These are phyloP conservation scores for Botrytis elliptica DNA, from an alignment of 2,329 filamentous ascomycete genomes.

Conservation along the genomic window DNA sequence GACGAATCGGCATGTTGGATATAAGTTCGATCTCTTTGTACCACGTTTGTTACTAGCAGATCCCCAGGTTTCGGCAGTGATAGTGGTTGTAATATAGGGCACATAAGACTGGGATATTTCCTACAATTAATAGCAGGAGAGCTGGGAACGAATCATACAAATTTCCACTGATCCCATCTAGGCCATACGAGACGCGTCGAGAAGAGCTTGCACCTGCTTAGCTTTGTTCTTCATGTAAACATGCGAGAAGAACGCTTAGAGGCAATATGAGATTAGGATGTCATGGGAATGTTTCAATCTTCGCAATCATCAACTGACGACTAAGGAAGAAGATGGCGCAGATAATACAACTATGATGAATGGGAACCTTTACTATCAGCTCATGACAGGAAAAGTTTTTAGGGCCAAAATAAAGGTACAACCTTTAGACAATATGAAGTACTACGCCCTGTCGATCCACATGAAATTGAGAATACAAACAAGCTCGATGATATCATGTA, in stretches of 20 bases:
- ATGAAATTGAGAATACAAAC: neutral
- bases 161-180: neutral
- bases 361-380: neutral
- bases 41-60: neutral
- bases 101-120: neutral
- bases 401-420: neutral
- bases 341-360: too few relatives aligned
- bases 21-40: neutral
- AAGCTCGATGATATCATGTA: neutral
- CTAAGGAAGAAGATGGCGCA: neutral
- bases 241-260: neutral
- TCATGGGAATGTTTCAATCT: neutral
- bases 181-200: constrained; percentile 7
- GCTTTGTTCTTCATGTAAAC: neutral
- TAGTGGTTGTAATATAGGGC: neutral
- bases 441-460: neutral
- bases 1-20: neutral
- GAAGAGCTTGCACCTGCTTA: neutral
- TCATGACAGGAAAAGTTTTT: neutral
- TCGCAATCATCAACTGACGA: neutral
- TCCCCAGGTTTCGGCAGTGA: constrained; percentile 10
- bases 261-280: too few relatives aligned
- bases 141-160: neutral
- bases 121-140: neutral
- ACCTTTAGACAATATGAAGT: too few relatives aligned